These are phyloP conservation scores for Phyllosticta citribraziliensis DNA, from an alignment of 2,329 filamentous ascomycete species.

Conservation along the genomic window DNA sequence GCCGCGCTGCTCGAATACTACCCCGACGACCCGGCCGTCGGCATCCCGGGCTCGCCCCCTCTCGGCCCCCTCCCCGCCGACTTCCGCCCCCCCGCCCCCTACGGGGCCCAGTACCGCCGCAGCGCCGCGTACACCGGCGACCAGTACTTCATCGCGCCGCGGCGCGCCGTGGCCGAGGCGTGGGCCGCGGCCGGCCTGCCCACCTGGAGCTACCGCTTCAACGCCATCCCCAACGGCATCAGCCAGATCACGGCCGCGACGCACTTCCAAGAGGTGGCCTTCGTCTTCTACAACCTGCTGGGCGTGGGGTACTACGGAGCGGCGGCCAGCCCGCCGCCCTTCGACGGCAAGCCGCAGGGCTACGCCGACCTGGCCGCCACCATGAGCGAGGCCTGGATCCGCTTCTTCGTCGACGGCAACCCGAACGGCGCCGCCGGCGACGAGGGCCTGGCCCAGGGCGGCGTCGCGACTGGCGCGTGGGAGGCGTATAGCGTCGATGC, in stretches of 20 bases:
- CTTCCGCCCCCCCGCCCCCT: slow-evolving; percentile 11
- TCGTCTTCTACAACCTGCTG: slow-evolving; percentile 37
- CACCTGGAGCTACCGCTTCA: slow-evolving; percentile 55
- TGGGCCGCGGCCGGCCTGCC: slow-evolving; percentile 40
- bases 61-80: slow-evolving; percentile 6
- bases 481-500: slow-evolving; percentile 28
- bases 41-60: slow-evolving; percentile 4
- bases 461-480: slow-evolving; percentile 27
- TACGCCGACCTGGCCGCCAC: slow-evolving; percentile 31
- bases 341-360: slow-evolving; percentile 24
- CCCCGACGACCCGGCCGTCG: slow-evolving; percentile 14
- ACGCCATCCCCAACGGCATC: slow-evolving; percentile 41
- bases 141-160: slow-evolving; percentile 44
- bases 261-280: slow-evolving; percentile 45
- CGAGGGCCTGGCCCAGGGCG: slow-evolving; percentile 3
- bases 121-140: slow-evolving; percentile 45
- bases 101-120: slow-evolving; percentile 42
- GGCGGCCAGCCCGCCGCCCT: slow-evolving; percentile 23
- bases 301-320: slow-evolving; percentile 34
- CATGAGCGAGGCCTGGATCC: slow-evolving; percentile 37
- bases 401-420: slow-evolving; percentile 34
- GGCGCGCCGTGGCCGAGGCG: slow-evolving; percentile 42
- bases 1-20: slow-evolving; percentile 21
- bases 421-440: slow-evolving; percentile 23
- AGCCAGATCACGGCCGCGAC: slow-evolving; percentile 35